A percentile compares a stretch with the other conserved stretches of the same genome.
phyloP scores from a whole-genome alignment of 2,329 filamentous ascomycete species.

The Penicillium sumatraense region DNA sequence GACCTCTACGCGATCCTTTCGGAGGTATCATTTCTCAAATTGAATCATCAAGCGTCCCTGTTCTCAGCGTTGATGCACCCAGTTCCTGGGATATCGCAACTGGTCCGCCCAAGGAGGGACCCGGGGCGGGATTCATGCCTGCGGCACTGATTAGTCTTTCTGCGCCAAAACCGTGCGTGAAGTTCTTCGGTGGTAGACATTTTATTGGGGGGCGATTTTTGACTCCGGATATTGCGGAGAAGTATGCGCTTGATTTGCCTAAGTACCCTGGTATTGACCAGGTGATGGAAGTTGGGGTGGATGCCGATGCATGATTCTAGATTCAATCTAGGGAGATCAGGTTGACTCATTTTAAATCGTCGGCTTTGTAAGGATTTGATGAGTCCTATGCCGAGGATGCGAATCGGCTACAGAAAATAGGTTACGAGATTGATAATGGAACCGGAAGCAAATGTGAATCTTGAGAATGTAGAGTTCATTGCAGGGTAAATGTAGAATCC shows the following conservation, averaged over 20 bases:
- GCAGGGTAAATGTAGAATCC: constrained; percentile 5
- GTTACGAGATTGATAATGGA: background rate
- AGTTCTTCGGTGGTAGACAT: constrained; percentile 82
- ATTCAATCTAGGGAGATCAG: background rate
- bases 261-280: constrained; percentile 86
- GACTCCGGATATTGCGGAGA: constrained; percentile 74
- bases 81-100: constrained; percentile 92
- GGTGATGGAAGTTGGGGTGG: constrained; percentile 72
- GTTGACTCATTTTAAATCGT: too few relatives aligned
- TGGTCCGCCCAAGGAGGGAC: constrained; percentile 76
- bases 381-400: background rate
- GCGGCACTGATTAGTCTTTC: constrained; percentile 82
- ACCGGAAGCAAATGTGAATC: background rate
- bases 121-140: constrained; percentile 81
- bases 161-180: constrained; percentile 87
- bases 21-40: constrained; percentile 78
- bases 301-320: constrained; percentile 42
- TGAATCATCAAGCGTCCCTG: constrained; percentile 72
- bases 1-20: constrained; percentile 92
- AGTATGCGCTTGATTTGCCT: constrained; percentile 84
- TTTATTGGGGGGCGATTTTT: constrained; percentile 94
- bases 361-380: background rate
- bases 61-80: constrained; percentile 89
- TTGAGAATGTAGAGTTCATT: background rate
- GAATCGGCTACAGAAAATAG: background rate